phyloP scores from a whole-genome alignment of 192 early-diverging fungal species.

The Linnemannia hyalina region DNA sequence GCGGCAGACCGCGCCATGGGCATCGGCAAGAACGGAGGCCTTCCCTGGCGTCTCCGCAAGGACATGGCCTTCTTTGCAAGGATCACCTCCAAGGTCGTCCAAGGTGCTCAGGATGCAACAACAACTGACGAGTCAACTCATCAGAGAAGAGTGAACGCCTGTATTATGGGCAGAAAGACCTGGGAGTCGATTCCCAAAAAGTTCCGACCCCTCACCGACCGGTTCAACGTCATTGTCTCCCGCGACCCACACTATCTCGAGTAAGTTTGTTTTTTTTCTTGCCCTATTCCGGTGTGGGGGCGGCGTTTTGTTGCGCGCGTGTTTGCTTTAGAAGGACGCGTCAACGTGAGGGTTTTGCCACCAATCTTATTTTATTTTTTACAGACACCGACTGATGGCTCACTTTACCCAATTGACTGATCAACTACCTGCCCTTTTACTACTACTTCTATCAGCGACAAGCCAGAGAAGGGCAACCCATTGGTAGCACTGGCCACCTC shows the following conservation, averaged over 20 bases:
- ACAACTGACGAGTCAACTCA: neutral
- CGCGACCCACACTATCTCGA: conserved; percentile 66
- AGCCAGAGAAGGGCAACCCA: conserved; percentile 48
- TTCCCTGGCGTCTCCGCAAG: conserved; percentile 90
- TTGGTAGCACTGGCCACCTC: conserved; percentile 57
- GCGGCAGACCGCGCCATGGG: conserved; percentile 82
- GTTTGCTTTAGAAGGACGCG: too few relatives aligned
- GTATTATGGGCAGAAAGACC: conserved; percentile 94
- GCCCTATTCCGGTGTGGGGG: neutral
- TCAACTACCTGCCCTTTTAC: neutral
- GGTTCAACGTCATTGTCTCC: conserved; percentile 91
- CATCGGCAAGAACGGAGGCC: conserved; percentile 77
- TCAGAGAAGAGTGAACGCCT: conserved; percentile 72
- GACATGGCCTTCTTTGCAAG: conserved; percentile 89
- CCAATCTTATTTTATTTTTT: neutral
- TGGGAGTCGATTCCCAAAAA: conserved; percentile 93
- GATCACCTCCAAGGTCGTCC: conserved; percentile 65
- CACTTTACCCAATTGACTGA: neutral
- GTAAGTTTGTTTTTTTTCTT: conserved; percentile 12
- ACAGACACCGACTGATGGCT: neutral
- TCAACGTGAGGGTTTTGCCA: neutral
- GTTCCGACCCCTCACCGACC: conserved; percentile 80
- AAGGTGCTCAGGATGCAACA: neutral
- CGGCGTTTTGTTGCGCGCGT: too few relatives aligned
- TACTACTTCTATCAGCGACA: conserved; percentile 20